Base-by-base conservation (phyloP, 2,329 filamentous ascomycete genomes). In the Didymella keratinophila region DNA sequence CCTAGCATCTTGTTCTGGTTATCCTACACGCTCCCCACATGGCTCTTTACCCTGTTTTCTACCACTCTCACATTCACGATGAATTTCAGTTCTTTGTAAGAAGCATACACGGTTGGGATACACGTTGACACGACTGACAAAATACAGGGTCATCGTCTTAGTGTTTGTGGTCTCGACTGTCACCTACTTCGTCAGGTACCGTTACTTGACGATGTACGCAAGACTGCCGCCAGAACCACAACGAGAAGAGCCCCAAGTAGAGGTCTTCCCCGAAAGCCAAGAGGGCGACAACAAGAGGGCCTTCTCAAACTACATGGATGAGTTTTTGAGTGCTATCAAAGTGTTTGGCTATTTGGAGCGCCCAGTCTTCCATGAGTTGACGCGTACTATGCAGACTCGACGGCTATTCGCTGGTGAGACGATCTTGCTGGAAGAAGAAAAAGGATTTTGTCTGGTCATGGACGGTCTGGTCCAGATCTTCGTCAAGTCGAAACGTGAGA, bases 261-360 rank as follows among this genome's bases (percentile, higher is more conserved):
- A 98, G 71, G 83, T 99, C 12, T 98, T 98, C 73, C 93, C 95
- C 4, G 94, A 98, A 71, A 89, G 90, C 3, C 92, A 96, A 70
- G 94, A 97, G 66, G 90, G 90, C 48, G 93, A 93, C 62, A 88
- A 88, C 28, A 99, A 99, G 77, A 89, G 93, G 0, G 95, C 94
- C 0, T 82, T 99, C 43, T 88, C 92, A n/a, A 99, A 93, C 74
- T 99, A 99, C 69, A 83, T 99, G 25, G 95, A 99, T 78, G 96
- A 99, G 76, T 99, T 99, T 69, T 82, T 99, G 21, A 98, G 93
- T 74, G 95, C 96, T 28, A 99, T 99, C 81, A 99, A 98, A 78
- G 95, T 99, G 57, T 99, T 99, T 78, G 95, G 95, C 9, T 99
- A 98, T 73, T 82, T 99, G 42, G 95, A 99, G 76, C 87, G 95